phyloP scores from a whole-genome alignment of 495 filamentous ascomycete genomes.

The Terfezia claveryi region DNA sequence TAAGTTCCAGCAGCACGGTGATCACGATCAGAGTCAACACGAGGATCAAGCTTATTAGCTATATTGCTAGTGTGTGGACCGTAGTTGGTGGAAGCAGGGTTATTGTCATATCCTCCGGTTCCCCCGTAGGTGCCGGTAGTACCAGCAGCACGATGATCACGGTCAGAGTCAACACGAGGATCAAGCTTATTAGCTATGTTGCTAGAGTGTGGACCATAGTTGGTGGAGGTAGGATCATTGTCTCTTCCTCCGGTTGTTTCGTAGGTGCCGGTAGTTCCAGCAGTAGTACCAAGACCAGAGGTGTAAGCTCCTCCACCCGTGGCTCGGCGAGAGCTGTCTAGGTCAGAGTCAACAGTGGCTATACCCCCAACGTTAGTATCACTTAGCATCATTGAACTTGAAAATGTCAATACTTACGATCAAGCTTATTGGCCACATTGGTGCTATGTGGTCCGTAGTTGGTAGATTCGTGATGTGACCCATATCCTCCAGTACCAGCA shows the following conservation, averaged over 20 bases:
- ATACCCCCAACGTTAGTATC: not conserved
- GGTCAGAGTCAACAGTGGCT: slow-evolving; percentile 23
- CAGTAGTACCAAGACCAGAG: slow-evolving; percentile 17
- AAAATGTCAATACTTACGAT: slow-evolving; percentile 25
- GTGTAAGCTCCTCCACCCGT: not conserved
- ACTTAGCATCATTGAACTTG: not conserved
- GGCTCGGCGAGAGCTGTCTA: slow-evolving; percentile 2
- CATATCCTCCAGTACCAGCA: slow-evolving; percentile 12
- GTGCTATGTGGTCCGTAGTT: slow-evolving; percentile 25
- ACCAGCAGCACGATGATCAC: no score
- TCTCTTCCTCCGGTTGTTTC: no score
- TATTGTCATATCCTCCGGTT: not conserved
- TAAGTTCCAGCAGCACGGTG: slow-evolving; percentile 18
- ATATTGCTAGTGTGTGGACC: slow-evolving; percentile 19
- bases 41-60: slow-evolving; percentile 29
- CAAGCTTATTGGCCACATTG: slow-evolving; percentile 26
- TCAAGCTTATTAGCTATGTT: no score
- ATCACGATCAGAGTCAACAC: slow-evolving; percentile 26
- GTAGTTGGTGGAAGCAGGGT: slow-evolving; percentile 3
- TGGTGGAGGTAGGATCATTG: no score
- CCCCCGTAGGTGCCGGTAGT: not conserved
- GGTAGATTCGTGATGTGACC: slow-evolving; percentile 3
- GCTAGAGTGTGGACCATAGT: no score
- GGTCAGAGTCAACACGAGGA: no score
- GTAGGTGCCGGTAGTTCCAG: slow-evolving; percentile 14